A percentile compares a stretch with the other conserved stretches of the same genome.
These are phyloP conservation scores for Colletotrichum sojae DNA, from an alignment of 2,329 filamentous ascomycete genomes.

Conservation along the genomic window DNA sequence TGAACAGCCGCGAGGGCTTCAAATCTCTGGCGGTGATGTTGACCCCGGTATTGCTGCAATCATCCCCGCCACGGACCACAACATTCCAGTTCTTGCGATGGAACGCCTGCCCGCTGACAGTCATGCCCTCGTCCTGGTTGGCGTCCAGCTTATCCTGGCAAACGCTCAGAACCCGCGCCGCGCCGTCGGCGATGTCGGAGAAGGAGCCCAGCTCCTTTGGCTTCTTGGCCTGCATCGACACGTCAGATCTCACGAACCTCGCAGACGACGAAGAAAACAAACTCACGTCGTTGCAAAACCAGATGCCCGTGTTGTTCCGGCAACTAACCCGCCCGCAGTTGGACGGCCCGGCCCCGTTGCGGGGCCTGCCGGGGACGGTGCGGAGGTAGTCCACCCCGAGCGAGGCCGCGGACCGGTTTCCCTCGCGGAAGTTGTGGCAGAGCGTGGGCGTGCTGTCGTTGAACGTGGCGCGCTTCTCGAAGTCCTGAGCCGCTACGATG, in stretches of 20 bases:
- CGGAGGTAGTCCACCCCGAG: slow-evolving; percentile 19
- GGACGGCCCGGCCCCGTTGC: slow-evolving; percentile 24
- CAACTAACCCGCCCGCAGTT: slow-evolving; percentile 36
- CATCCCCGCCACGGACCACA: slow-evolving; percentile 16
- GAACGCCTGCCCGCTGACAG: slow-evolving; percentile 31
- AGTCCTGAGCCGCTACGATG: neutral
- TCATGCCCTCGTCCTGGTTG: slow-evolving; percentile 23
- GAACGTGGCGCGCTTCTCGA: slow-evolving; percentile 8
- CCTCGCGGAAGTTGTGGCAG: slow-evolving; percentile 26
- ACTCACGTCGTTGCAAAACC: slow-evolving; percentile 32
- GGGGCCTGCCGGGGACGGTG: slow-evolving; percentile 14
- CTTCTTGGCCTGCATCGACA: neutral
- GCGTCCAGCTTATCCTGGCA: slow-evolving; percentile 32
- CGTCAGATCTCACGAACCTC: no score
- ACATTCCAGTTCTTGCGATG: slow-evolving; percentile 30
- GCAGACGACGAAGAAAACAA: no score
- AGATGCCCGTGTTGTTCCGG: slow-evolving; percentile 17
- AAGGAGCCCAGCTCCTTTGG: slow-evolving; percentile 27
- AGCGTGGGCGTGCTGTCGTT: neutral
- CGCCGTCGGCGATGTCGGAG: slow-evolving; percentile 30
- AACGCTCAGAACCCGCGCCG: slow-evolving; percentile 15
- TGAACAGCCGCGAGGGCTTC: neutral
- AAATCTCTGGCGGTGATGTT: neutral
- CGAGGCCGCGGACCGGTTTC: slow-evolving; percentile 16
- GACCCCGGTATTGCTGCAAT: slow-evolving; percentile 15